Percentiles rank a stretch among this genome's conserved stretches.
Conservation (phyloP, 805 yeast species). For the Hyphopichia homilentoma region DNA sequence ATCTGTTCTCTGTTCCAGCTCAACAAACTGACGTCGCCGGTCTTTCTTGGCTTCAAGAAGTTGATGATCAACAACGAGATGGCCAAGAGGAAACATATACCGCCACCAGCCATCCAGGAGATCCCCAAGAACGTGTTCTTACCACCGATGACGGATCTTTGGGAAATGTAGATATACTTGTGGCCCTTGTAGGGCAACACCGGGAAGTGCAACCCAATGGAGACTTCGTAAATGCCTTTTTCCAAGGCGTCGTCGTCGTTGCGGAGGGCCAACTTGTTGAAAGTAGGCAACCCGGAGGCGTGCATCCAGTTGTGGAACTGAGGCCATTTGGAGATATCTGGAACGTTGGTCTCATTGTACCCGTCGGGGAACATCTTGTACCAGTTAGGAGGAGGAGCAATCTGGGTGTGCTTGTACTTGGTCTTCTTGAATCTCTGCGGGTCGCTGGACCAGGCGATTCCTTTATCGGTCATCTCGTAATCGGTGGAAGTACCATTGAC, state of each 20-base stretch:
- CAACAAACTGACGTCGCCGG: conserved; percentile 66
- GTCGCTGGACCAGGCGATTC: conserved; percentile 41
- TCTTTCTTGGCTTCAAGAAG: conserved; percentile 61
- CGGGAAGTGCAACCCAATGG: conserved; percentile 76
- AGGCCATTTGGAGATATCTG: conserved; percentile 40
- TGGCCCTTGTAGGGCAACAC: conserved; percentile 65
- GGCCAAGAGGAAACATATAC: conserved; percentile 59
- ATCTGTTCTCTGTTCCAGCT: conserved; percentile 62
- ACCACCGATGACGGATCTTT: conserved; percentile 73
- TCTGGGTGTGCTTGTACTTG: conserved; percentile 30
- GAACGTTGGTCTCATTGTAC: conserved; percentile 40
- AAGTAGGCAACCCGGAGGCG: conserved; percentile 39
- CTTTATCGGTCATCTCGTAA: conserved; percentile 33
- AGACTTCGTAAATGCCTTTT: conserved; percentile 60
- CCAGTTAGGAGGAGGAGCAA: conserved; percentile 47
- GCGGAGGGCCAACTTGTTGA: conserved; percentile 51
- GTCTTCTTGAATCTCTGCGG: conserved; percentile 40
- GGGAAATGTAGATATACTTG: conserved; percentile 63
- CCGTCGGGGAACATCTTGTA: conserved; percentile 40
- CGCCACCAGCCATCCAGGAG: conserved; percentile 74
- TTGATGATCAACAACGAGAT: conserved; percentile 50
- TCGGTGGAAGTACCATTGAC: conserved; percentile 34
- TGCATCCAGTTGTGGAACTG: conserved; percentile 48
- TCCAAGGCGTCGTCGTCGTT: conserved; percentile 53
- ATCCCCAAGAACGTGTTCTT: conserved; percentile 70